Base-by-base conservation (phyloP, 2,329 filamentous ascomycete species). In the Westerdykella aurantiaca region DNA sequence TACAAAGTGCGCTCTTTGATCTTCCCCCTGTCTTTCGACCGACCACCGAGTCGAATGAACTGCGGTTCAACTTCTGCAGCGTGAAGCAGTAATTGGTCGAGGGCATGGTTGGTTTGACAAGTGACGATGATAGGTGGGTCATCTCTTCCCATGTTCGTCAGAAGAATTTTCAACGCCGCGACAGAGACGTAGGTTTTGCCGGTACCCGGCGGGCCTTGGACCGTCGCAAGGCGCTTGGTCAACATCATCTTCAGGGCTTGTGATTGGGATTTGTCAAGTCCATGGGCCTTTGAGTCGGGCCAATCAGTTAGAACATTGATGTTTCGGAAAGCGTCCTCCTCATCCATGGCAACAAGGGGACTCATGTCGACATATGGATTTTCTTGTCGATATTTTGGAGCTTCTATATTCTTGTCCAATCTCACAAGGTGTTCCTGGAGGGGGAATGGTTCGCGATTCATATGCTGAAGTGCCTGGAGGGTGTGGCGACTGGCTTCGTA, bases 91-190 rank as follows among this genome's bases (percentile, higher is more conserved):
- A 96, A 72, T 59, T 95, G 89, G 54, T 96, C 89, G 0, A 95
- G 70, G 0, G 89, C 89, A 64, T 95, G 88, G 46, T 96, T 96
- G 0, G 89, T 96, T 56, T 95, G 88, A 6, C 88, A 88, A 0
- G 88, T 79, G 3, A 95, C 74, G 16, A 95, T 75, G 23, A 96
- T 82, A 0, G 86, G 86, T 7, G 82, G 76, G 45, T 83, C 80
- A 0, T 67, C 71, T 1, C 60, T 46, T 16, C 47, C 46, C 56
- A 79, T 74, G 42, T 85, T 86, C 1, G 73, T 66, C 0, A 88
- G 70, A 42, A 90, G 70, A 1, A 83, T 72, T 38, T 78, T 80
- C 9, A 96, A 64, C 0, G 85, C 84, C 21, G 82, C 70, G 2
- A 91, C 80, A 0, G 88, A 93, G 0, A 89, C 85, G 51, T 85